phyloP scores from a whole-genome alignment of 2,329 filamentous ascomycete genomes.

The Cadophora sp. region DNA sequence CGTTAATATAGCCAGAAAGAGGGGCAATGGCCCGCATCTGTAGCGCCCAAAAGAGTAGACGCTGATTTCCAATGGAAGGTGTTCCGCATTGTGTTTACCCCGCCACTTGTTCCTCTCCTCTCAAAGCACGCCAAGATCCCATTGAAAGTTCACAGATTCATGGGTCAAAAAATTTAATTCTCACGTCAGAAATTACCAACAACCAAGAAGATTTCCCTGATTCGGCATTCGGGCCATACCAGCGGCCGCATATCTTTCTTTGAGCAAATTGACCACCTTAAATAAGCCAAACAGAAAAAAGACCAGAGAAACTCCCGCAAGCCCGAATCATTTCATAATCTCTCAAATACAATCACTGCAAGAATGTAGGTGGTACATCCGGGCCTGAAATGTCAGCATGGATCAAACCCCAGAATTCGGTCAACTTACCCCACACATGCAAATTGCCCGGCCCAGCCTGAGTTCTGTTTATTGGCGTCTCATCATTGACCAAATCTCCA shows the following conservation, averaged over 20 bases:
- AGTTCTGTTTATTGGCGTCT: slow-evolving; percentile 32
- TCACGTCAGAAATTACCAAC: background rate
- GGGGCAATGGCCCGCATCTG: background rate
- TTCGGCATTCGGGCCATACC: background rate
- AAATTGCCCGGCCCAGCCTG: slow-evolving; percentile 31
- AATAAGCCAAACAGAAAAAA: too few relatives aligned
- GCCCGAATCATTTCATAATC: background rate
- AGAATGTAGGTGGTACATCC: slow-evolving; percentile 34
- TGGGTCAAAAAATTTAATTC: background rate
- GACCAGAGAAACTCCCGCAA: background rate
- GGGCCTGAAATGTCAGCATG: slow-evolving; percentile 32
- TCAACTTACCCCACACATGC: slow-evolving; percentile 41
- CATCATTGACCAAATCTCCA: slow-evolving; percentile 67
- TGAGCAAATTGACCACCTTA: too few relatives aligned
- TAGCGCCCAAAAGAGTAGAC: background rate
- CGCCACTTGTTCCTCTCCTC: background rate
- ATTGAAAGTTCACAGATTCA: background rate
- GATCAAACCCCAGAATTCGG: background rate
- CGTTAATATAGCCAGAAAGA: background rate
- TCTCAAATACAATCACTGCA: slow-evolving; percentile 21
- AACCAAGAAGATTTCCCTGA: background rate
- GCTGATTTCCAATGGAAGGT: background rate
- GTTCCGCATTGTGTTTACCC: background rate
- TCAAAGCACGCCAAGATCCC: background rate
- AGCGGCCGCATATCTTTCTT: background rate